phyloP scores from a whole-genome alignment of 129 eudicot genomes.

The Apium graveolens region DNA sequence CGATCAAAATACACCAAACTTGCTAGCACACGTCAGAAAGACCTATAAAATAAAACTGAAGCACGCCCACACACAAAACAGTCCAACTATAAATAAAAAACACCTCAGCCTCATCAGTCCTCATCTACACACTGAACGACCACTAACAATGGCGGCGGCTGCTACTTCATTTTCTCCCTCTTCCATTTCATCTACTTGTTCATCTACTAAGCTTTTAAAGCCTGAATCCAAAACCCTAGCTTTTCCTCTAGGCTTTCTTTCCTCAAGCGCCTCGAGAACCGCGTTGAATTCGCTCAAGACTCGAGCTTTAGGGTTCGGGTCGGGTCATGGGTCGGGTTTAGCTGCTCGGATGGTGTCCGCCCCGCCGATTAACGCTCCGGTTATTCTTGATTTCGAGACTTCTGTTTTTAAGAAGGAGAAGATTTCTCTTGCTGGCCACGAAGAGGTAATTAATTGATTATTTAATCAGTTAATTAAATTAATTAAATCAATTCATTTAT shows the following conservation, averaged over 20 bases:
- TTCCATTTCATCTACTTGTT: conserved; percentile 18
- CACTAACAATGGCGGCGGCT: conserved; percentile 19
- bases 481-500: not conserved
- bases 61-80: not conserved
- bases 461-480: not conserved
- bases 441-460: conserved; percentile 37
- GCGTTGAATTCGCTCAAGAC: conserved; percentile 28
- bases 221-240: conserved; percentile 20
- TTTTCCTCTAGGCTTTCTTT: conserved; percentile 36
- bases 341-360: conserved; percentile 60
- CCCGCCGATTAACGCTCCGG: conserved; percentile 33
- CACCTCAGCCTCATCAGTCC: not conserved
- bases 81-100: not conserved
- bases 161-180: conserved; percentile 29
- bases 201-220: conserved; percentile 12
- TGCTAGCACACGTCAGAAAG: no score
- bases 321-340: conserved; percentile 41
- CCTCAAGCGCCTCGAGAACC: conserved; percentile 23
- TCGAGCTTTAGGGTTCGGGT: conserved; percentile 13
- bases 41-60: no score
- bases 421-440: conserved; percentile 70
- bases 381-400: conserved; percentile 66
- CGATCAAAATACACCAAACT: no score
- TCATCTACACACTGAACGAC: not conserved
- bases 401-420: conserved; percentile 80